Base-by-base conservation (phyloP, 73 alveolate species). In the Stentor coeruleus region DNA sequence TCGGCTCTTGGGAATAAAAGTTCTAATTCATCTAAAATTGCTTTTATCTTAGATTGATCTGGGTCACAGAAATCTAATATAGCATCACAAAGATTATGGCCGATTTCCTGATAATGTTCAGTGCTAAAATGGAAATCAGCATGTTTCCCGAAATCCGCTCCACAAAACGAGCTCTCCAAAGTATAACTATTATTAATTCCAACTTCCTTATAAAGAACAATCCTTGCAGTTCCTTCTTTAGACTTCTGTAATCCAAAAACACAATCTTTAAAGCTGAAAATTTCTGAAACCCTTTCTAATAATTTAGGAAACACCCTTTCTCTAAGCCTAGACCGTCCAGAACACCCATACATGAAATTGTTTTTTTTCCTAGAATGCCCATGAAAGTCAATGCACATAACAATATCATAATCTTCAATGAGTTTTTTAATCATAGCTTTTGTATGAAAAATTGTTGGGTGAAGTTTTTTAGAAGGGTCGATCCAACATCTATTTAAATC, bases 401-500 rank as follows among this genome's bases (percentile, higher is more conserved):
- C 91, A 55, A 97, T 93, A 38, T 97, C 99, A 82, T 99, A 87
- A 42, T 96, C 98, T 39, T 95, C 99, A 76, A 90, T 87, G 30
- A 96, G 83, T 87, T 97, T 95, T 59, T 96, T 93, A 57, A 98
- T 90, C 95, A 97, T 88, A 93, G 90, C 89, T 79, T 97, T 97
- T 2, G 99, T 90, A 77, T 85, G 88, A 82, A 88, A 94, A 42
- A 97, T 89, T 38, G 98, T 95, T 3, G 99, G 99, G 81, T 97
- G 99, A 59, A 92, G 82, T 83, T 93, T 95, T 81, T 96, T 95
- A 77, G 92, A 85, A 1, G 99, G 99, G 77, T 97, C 99, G 31
- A 91, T 91, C 99, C 99, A 98, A 39, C 96, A 86, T 40, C 99
- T 86, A 84, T 98, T 98, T 83, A 98, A 86, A 80, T 98, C 99